These are phyloP conservation scores for Diaporthe helianthi DNA, from an alignment of 2,329 filamentous ascomycete genomes.

Conservation along the genomic window DNA sequence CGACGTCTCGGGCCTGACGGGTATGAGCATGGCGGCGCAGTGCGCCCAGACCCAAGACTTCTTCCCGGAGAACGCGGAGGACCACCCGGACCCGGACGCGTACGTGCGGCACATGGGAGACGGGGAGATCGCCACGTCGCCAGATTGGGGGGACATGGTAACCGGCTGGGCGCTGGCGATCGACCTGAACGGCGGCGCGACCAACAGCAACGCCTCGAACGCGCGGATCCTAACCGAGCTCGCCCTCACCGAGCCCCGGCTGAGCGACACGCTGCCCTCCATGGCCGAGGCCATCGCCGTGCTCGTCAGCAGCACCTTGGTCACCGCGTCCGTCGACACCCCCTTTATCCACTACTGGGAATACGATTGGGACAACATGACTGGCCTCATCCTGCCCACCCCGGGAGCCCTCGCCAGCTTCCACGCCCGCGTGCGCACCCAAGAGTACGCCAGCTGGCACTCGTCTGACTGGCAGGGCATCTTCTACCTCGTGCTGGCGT, in stretches of 20 bases:
- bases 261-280: conserved; percentile 65
- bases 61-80: conserved; percentile 6
- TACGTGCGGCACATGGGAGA: conserved; percentile 56
- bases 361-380: conserved; percentile 42
- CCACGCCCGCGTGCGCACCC: conserved; percentile 66
- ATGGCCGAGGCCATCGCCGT: conserved; percentile 78
- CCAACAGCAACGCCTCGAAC: conserved; percentile 64
- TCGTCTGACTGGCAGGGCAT: conserved; percentile 64
- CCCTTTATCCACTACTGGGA: conserved; percentile 67
- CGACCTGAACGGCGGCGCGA: conserved; percentile 62
- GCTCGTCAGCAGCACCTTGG: conserved; percentile 69
- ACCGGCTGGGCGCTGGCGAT: conserved; percentile 61
- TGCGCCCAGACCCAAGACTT: conserved; percentile 52
- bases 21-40: conserved; percentile 64
- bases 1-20: conserved; percentile 60
- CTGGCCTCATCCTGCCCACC: conserved; percentile 43
- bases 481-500: conserved; percentile 71
- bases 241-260: conserved; percentile 48
- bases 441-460: conserved; percentile 75
- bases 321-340: conserved; percentile 64
- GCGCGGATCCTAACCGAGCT: conserved; percentile 64
- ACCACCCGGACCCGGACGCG: conserved; percentile 53
- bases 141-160: conserved; percentile 64
- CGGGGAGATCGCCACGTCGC: conserved; percentile 40
- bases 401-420: conserved; percentile 63